These are phyloP conservation scores for Oldenlandia corymbosa DNA, from an alignment of 257 asterid genomes.

Conservation along the genomic window DNA sequence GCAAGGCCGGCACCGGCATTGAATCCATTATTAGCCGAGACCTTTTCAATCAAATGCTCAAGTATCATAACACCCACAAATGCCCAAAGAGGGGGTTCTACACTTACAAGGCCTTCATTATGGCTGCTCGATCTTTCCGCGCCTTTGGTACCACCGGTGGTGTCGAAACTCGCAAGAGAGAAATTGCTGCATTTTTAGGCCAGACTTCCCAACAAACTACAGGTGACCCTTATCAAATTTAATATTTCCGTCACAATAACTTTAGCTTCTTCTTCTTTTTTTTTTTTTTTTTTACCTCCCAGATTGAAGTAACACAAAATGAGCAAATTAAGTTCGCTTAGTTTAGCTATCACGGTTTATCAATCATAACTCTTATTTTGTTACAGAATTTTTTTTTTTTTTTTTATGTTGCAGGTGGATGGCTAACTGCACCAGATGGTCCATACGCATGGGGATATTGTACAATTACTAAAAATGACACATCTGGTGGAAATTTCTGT, in stretches of 20 bases:
- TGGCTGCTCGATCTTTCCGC: conserved; percentile 22
- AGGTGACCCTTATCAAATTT: no score
- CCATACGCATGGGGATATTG: conserved; percentile 39
- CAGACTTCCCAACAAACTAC: conserved; percentile 36
- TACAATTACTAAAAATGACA: conserved; percentile 24
- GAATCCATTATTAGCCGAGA: conserved; percentile 14
- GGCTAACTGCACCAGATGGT: conserved; percentile 32
- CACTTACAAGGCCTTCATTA: conserved; percentile 29
- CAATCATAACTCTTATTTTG: no score
- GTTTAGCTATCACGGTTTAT: no score
- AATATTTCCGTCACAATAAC: no score
- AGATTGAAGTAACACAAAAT: no score
- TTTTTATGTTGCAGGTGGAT: conserved; percentile 29
- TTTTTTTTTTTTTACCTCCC: no score
- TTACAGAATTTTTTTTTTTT: no score
- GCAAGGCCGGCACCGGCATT: no score
- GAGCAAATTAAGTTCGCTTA: no score
- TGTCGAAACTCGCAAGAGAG: conserved; percentile 22
- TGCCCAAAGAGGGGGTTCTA: conserved; percentile 28
- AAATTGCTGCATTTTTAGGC: conserved; percentile 31
- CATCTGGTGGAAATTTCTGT: conserved; percentile 22
- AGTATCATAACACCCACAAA: conserved; percentile 26
- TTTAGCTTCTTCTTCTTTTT: no score
- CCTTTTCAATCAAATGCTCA: conserved; percentile 19
- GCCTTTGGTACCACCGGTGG: conserved; percentile 31